These are phyloP conservation scores for Achaetomiella virescens DNA, from an alignment of 495 filamentous ascomycete species.

Conservation along the genomic window DNA sequence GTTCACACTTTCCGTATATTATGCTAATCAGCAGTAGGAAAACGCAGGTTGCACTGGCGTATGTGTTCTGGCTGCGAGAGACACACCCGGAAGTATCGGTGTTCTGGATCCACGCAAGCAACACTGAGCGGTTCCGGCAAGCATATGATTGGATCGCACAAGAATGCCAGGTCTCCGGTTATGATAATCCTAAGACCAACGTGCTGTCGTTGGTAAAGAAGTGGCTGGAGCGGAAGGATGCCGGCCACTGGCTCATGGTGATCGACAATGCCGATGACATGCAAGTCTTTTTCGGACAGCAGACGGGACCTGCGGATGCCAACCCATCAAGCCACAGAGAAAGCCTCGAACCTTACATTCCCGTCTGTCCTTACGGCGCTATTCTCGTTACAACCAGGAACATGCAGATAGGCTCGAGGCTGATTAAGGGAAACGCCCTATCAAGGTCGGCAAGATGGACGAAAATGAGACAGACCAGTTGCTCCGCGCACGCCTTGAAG, in stretches of 20 bases:
- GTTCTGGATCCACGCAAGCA: constrained; percentile 44
- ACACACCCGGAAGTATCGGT: constrained; percentile 30
- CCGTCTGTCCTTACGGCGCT: constrained; percentile 27
- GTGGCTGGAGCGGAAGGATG: constrained; percentile 34
- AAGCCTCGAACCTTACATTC: constrained; percentile 19
- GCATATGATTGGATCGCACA: constrained; percentile 37
- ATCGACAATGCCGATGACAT: constrained; percentile 48
- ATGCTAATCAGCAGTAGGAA: constrained; percentile 31
- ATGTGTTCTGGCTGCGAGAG: constrained; percentile 34
- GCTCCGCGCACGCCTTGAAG: constrained; percentile 8
- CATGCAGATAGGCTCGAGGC: constrained; percentile 22
- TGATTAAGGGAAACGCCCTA: constrained; percentile 12
- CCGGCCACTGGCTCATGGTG: constrained; percentile 42
- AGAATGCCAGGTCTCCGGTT: constrained; percentile 22
- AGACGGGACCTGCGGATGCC: too few relatives aligned
- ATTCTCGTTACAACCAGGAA: constrained; percentile 39
- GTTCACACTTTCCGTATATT: not conserved
- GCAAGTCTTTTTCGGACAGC: constrained; percentile 24
- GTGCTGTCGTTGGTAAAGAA: constrained; percentile 30
- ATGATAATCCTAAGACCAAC: constrained; percentile 29
- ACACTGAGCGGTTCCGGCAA: constrained; percentile 33
- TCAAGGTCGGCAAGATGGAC: constrained; percentile 31
- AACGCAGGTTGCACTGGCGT: constrained; percentile 48
- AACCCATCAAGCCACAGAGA: too few relatives aligned
- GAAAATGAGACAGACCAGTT: constrained; percentile 21